Base-by-base conservation (phyloP, 768 basidiomycete genomes). In the Xerocomus brunneocitrinus region DNA sequence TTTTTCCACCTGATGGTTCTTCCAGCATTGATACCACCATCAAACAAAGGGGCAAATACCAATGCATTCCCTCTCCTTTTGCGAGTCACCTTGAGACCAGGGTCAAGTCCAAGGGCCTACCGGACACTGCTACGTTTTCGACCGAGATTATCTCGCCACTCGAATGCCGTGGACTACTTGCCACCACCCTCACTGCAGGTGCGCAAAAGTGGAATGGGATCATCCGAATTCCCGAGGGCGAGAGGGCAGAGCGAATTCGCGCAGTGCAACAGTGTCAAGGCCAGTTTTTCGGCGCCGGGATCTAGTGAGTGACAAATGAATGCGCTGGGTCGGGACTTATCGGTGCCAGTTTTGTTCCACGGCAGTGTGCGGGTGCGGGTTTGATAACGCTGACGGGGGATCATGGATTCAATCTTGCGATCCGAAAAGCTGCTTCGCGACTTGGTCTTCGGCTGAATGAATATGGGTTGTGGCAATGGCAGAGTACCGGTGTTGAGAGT, bases 401-500 rank as follows among this genome's bases (percentile, higher is more conserved):
- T 60, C 39, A 45, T 0, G 72, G 73, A 25, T 84, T 85, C 62
- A 66, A 70, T 39, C 67, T 70, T 46, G 68, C 76, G 39, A 54
- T 80, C 2, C 72, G 73, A 31, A 62, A 58, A 22, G 69, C 71
- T 36, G 87, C 86, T 0, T 49, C 60, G 6, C 70, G 67, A 41
- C 59, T 73, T 3, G 79, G 78, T 14, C 58, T 85, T 60, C 70
- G 76, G 32, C 71, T 88, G 28, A 79, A 84, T 58, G 81, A 83
- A 58, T 79, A 73, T 56, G 87, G 86, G 12, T 69, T 88, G 4
- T 88, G 87, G 87, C 72, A 67, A 47, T 85, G 82, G 81, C 69
- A 67, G 38, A 52, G 27, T 4, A 8, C 19, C 6, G 19, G 35
- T 2, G n/a, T 22, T 41, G 53, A 55, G 28, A 50, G 49, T 16